Conservation (phyloP, 768 basidiomycete genomes). For the Tephrocybe rancida region DNA sequence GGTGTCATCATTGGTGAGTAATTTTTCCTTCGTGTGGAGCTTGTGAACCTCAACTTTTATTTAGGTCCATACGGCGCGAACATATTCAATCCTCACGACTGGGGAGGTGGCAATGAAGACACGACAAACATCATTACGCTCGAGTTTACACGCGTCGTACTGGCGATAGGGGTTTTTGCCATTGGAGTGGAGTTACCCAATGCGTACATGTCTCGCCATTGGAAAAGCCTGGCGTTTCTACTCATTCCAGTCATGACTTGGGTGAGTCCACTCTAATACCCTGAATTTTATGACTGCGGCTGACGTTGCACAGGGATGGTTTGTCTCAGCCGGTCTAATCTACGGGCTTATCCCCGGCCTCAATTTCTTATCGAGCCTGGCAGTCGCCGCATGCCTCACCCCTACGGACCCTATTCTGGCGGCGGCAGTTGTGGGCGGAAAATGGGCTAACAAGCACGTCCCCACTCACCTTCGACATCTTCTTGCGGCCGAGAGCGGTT, state of each 20-base stretch:
- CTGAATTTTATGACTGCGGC: not conserved
- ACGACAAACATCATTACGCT: conserved; percentile 78
- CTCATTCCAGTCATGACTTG: conserved; percentile 84
- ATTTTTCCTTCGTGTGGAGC: not conserved
- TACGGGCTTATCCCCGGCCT: conserved; percentile 90
- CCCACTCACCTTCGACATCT: conserved; percentile 76
- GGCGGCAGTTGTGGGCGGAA: conserved; percentile 91
- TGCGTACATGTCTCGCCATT: conserved; percentile 92
- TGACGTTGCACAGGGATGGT: conserved; percentile 73
- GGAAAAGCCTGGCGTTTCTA: conserved; percentile 86
- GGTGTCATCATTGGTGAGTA: conserved; percentile 83
- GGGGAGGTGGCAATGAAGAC: conserved; percentile 56
- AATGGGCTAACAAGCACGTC: conserved; percentile 97
- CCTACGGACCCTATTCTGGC: conserved; percentile 96
- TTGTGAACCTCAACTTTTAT: not conserved
- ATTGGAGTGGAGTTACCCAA: conserved; percentile 98
- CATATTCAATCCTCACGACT: conserved; percentile 80
- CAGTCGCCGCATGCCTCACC: conserved; percentile 90
- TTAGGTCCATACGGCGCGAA: conserved; percentile 81
- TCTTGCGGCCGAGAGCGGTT: conserved; percentile 79
- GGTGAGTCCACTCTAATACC: conserved; percentile 52
- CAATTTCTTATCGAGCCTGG: conserved; percentile 86
- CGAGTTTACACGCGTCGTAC: conserved; percentile 88
- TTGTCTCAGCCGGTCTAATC: conserved; percentile 88
- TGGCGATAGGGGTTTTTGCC: conserved; percentile 97